Base-by-base conservation (phyloP, 495 filamentous ascomycete species). In the Beverwykella pulmonaria region DNA sequence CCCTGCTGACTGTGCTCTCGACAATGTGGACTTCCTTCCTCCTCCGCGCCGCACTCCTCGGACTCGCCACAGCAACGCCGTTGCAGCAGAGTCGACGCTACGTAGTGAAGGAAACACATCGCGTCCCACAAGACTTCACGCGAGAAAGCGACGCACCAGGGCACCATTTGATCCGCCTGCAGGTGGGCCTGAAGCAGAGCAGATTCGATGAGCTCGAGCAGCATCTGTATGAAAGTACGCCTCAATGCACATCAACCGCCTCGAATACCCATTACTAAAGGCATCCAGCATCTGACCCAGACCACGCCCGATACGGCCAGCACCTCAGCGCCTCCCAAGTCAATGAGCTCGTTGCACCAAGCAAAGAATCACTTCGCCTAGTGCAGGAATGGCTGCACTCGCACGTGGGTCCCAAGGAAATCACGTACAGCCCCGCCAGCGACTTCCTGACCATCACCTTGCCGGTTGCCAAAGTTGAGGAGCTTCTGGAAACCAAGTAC, bases 371-470 rank as follows among this genome's bases (percentile, higher is more conserved):
- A 5, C 14, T 72, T n/a, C 34, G 59, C 6, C 70, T 76, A 10
- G 77, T 79, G 26, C 59, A 71, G 14, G 69, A 76, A 6, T 80
- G 80, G 78, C 76, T 82, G n/a, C 27, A 68, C 8, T 74, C 73
- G 23, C 65, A 74, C 50, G 79, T 73, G 39, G 55, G 73, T 34
- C 34, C 55, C 14, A n/a, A 29, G 15, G 14, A 57, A 9, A 20
- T 61, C 32, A 30, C 19, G 5, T 73, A 75, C 62, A 77, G 62
- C 56, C 69, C 74, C 5, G 70, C 77, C 2, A 72, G 73, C 54
- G 75, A 79, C 56, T 79, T 72, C 73, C 73, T 81, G 7, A 71
- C 65, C 15, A 54, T 79, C 12, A 46, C 57, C 17, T 48, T 79
- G 17, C 75, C 76, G 5, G 65, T 80, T 23, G 34, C 65, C 9